Base-by-base conservation (phyloP, 176 grass and related monocot genomes). In the Hsuehochloa calcarea region DNA sequence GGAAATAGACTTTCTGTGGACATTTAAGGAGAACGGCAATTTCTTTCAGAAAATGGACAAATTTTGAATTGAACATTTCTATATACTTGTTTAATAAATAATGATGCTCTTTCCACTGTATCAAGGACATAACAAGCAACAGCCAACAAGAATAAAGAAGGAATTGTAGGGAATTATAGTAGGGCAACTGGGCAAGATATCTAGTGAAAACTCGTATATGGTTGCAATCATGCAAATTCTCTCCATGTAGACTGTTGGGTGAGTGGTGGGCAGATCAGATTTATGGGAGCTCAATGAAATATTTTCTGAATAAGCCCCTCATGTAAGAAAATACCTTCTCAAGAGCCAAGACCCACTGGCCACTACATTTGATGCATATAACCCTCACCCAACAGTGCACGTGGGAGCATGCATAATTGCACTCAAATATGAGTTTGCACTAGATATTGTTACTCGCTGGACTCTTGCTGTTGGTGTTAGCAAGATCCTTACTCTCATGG, bases 1-100 rank as follows among this genome's bases (percentile, higher is more conserved):
- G 46, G 22, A 62, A 8, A 79, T 26, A 4, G 63, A 44, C 2
- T 72, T 69, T 47, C 56, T 50, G 20, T 50, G 27, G 22, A 56
- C 4, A 74, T 74, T 25, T 3, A 76, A 84, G 29, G 56, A 82
- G 60, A 80, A 35, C 10, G 52, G 16, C 10, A 12, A 23, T 4
- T 74, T 80, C 17, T 19, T 51, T 89, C 54, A 35, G 13, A 66
- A 61, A 84, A 80, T 65, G 10, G 3, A 45, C 6, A 67, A 87
- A 81, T 9, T 74, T 5, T n/a, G n/a, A 31, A 47, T 10, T 79
- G 35, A n/a, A 35, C 12, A 4, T 47, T 75, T 68, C 49, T 75
- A 44, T 41, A 80, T 61, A 66, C 1, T 69, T 60, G 52, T 68
- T 25, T 23, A 16, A 31, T 37, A 19, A 22, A 17, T 51, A 38